A percentile compares a stretch with the other conserved stretches of the same genome.
Evolutionary conservation across 2,329 filamentous ascomycete species (phyloP).

Genomic region (Mycosphaerella sp.): DNA sequence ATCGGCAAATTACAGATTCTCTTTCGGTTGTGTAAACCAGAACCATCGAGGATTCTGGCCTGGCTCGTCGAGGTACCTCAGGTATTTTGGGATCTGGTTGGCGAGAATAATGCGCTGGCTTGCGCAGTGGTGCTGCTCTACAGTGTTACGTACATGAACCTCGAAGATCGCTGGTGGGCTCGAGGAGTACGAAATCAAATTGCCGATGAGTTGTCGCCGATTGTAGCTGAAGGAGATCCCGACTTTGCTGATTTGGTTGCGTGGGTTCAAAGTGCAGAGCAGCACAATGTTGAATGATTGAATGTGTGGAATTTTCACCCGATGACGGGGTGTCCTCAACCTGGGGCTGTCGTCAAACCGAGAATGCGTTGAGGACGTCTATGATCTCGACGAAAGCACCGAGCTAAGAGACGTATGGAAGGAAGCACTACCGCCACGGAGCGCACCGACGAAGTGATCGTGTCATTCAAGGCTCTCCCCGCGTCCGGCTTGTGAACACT

Average conservation of each 20-base stretch:
- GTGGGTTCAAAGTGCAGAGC: conserved; percentile 13
- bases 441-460: too few species aligned
- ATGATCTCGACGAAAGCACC: too few species aligned
- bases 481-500: too few species aligned
- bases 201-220: conserved; percentile 16
- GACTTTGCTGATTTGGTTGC: conserved; percentile 17
- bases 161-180: conserved; percentile 20
- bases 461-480: too few species aligned
- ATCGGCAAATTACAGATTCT: conserved; percentile 16
- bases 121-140: conserved; percentile 17
- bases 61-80: conserved; percentile 14
- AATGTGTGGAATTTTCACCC: not conserved
- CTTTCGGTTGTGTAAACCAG: conserved; percentile 7
- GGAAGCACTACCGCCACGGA: too few species aligned
- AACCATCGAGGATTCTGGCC: conserved; percentile 15
- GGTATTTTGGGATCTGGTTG: conserved; percentile 17
- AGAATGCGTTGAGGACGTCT: too few species aligned
- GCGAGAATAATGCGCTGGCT: conserved; percentile 11
- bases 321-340: too few species aligned
- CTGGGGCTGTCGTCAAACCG: too few species aligned
- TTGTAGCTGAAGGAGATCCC: conserved; percentile 12
- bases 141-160: conserved; percentile 10
- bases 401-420: too few species aligned
- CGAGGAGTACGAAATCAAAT: conserved; percentile 13
- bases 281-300: not conserved